Conservation (phyloP, 805 yeast species). For the Candida gorgasii region DNA sequence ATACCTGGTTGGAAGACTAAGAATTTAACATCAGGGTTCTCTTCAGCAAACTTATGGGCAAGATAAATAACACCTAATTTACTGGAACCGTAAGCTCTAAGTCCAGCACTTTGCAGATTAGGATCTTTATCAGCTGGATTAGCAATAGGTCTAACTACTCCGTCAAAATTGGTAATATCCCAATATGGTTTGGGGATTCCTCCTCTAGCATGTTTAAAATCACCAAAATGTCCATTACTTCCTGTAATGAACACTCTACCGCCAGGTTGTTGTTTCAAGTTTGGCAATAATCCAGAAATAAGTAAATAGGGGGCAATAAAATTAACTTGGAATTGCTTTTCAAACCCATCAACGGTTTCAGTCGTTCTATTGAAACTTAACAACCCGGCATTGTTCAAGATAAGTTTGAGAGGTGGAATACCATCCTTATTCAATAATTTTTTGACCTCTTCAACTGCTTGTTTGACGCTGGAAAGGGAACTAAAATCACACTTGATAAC, state of each 20-base stretch:
- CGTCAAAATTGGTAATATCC: constrained; percentile 1
- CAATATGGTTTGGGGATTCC: constrained; percentile 8
- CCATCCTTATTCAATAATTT: background rate
- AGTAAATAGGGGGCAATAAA: constrained; percentile 5
- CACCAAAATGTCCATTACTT: constrained; percentile 10
- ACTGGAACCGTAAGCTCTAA: constrained; percentile 8
- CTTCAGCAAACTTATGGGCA: constrained; percentile 6
- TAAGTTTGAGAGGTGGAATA: constrained; percentile 8
- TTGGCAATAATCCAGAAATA: constrained; percentile 5
- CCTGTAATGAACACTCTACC: constrained; percentile 10
- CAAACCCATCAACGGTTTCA: constrained; percentile 9
- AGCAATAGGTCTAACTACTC: background rate
- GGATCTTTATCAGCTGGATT: constrained; percentile 8
- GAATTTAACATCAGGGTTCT: constrained; percentile 5
- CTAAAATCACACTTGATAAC: constrained; percentile 6
- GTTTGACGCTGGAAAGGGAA: constrained; percentile 5
- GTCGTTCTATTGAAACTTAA: background rate
- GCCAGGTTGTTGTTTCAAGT: background rate
- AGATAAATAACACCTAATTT: constrained; percentile 12
- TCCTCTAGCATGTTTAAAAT: constrained; percentile 5
- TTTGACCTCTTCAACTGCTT: constrained; percentile 1
- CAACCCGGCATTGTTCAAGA: constrained; percentile 8
- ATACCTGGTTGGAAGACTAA: constrained; percentile 8
- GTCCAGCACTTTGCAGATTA: constrained; percentile 1
- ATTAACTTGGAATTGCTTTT: constrained; percentile 8